Evolutionary conservation across 306 rosid species (phyloP), one percentile per base, ranked within the genome.

Genomic region (Cucurbita argyrosperma): DNA sequence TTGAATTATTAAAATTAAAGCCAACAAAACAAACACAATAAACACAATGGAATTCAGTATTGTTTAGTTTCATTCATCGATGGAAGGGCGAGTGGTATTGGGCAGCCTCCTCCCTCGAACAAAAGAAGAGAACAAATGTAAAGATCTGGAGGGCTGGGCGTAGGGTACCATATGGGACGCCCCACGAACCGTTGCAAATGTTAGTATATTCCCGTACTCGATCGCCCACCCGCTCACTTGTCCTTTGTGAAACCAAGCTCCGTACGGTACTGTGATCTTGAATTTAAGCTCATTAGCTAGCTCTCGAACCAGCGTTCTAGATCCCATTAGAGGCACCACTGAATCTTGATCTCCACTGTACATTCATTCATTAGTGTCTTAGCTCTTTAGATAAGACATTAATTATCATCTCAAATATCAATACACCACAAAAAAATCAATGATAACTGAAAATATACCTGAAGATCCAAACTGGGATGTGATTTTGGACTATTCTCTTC

Each of bases 161-260:
- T 77, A 93, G 2, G 97, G 96, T 10, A 93, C 98, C 97, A 90
- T 93, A 74, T 90, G 98, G 26, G 97, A 86, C 26, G 96, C 97
- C 54, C 89, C 97, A 12, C 97, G 88, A 53, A 93, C 94, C 0
- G 96, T 93, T 6, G 94, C 97, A 56, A 90, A 90, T 1, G 89
- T 93, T 80, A 89, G 76, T 45, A 84, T 77, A 68, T 93, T 86
- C 37, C 97, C 97, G 73, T 93, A 93, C 81, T 89, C 97, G 0
- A 90, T 93, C 21, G 83, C 90, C 97, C 97, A 93, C 7, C 98
- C 94, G 3, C 87, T 94, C 61, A 83, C 98, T 90, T 93, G 98
- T 68, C 96, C 90, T 76, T 82, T 86, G 81, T 93, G 98, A 62
- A 88, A 89, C 98, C 98, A 93, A 80, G 87, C 87, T 72, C 89